Evolutionary conservation across 2,329 filamentous ascomycete species (phyloP), one percentile per base, ranked within the genome.

Genomic region (Colletotrichum tabaci): DNA sequence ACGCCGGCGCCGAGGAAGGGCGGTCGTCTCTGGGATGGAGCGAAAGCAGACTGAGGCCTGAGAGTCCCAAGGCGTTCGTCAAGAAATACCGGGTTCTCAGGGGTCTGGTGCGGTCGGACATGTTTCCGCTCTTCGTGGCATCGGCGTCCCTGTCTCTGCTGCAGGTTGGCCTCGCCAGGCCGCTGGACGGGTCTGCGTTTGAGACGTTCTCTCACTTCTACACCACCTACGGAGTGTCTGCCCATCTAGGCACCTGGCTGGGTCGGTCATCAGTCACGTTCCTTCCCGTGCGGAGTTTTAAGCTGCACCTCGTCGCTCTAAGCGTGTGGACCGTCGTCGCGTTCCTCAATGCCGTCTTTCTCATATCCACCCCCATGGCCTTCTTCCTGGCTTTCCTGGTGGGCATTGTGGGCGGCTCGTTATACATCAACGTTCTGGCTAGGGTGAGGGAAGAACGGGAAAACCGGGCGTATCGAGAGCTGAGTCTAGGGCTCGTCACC

Each of bases 241-340:
- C 81, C 7, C 79, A 81, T 9, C 52, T 79, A 0, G 80, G 80
- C 1, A 77, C 70, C 60, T 74, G 80, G 35, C 42, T 79, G 8
- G 74, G 76, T 1, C 75, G 77, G 26, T 74, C 74, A 1, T 73
- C 75, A 3, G 74, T 78, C 9, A 64, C 74, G 1, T 53, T 79
- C 13, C 46, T 76, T 3, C 74, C 67, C 1, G 40, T 73, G 21
- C 70, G 57, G 5, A 75, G 67, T 12, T 58, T 73, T 38, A 74
- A 49, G 4, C 13, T 42, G 2, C 64, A 74, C 0, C 73, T 75
- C 8, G n/a, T n/a, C 0, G 52, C 72, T 2, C 61, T 79, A 0
- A 60, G 62, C 4, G 21, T 68, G 10, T 56, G 74, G 3, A 58
- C 72, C 0, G 55, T 66, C 18, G 38, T 74, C 2, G 23, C 77